Evolutionary conservation across 2,329 filamentous ascomycete species (phyloP).

Genomic region (Ceratocystis huliohia): DNA sequence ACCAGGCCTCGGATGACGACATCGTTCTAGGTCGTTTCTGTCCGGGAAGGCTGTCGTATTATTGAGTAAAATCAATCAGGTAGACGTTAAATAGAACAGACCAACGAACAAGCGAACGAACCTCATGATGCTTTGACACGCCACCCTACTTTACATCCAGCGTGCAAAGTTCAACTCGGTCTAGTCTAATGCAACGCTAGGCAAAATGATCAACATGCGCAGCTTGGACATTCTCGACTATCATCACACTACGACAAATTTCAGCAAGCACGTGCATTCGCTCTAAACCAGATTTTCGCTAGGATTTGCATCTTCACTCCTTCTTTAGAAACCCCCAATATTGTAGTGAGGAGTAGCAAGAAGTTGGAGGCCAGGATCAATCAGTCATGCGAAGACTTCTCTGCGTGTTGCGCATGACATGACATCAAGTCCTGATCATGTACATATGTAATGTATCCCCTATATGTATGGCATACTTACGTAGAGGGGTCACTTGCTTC

Average conservation of each 20-base stretch:
- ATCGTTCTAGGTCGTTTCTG: no score
- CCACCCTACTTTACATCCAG: background rate
- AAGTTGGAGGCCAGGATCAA: background rate
- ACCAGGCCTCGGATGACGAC: no score
- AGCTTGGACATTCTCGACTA: background rate
- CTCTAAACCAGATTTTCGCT: background rate
- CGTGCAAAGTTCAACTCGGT: background rate
- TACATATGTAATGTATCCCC: background rate
- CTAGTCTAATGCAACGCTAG: background rate
- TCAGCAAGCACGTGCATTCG: constrained; percentile 2
- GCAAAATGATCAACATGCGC: background rate
- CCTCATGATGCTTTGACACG: background rate
- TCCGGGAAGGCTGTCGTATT: no score
- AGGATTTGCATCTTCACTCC: constrained; percentile 1
- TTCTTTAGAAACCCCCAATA: background rate
- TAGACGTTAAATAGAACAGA: no score
- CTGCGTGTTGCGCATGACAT: background rate
- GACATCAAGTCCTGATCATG: background rate
- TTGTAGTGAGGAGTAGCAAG: background rate
- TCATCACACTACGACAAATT: background rate
- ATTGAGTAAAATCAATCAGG: no score
- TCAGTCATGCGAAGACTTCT: background rate
- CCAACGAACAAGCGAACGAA: no score
- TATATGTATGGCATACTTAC: background rate
- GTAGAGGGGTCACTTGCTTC: background rate